Evolutionary conservation across 2,329 filamentous ascomycete species (phyloP), one percentile per base, ranked within the genome.

Genomic region (Zasmidium angulare): DNA sequence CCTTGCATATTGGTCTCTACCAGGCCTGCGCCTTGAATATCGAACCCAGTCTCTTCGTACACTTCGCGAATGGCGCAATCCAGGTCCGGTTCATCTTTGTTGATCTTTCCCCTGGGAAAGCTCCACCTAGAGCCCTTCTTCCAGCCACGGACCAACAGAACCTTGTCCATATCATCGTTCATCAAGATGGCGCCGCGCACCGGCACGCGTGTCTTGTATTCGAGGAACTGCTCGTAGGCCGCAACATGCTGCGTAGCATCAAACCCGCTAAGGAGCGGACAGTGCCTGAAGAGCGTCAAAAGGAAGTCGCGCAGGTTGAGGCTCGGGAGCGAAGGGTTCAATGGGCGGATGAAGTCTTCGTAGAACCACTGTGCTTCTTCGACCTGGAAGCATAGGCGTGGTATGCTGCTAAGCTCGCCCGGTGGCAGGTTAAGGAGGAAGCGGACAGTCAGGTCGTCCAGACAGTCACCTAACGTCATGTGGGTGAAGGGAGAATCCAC

Each of bases 301-400:
- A 90, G 93, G 77, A 99, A 99, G 53, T 83, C 87, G 66, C 90
- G 88, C 31, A 99, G 83, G 49, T 87, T 86, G 82, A 98, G 89
- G 56, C 89, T 92, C 3, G 95, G 95, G 11, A 99, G 83, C 43
- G 84, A 21, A 84, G 54, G 92, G 88, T 76, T 97, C 22, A 65
- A 62, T 10, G 93, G 93, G 50, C 95, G 90, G 74, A 99, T 91
- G 74, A 99, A 99, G 77, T 99, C 95, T 81, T 99, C 95, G 85
- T 99, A 99, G 78, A 96, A 99, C 95, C 95, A 99, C 86, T 99
- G 96, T 69, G 95, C 95, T 78, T 99, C 96, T 77, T 99, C 95
- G 68, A 99, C 90, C 78, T 98, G 93, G 76, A 99, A 99, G 78
- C 93, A 98, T 77, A 99, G 95, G 72, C 95, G 89, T 73, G 92